These are phyloP conservation scores for Botrytis fragariae DNA, from an alignment of 2,329 filamentous ascomycete species.

Conservation along the genomic window DNA sequence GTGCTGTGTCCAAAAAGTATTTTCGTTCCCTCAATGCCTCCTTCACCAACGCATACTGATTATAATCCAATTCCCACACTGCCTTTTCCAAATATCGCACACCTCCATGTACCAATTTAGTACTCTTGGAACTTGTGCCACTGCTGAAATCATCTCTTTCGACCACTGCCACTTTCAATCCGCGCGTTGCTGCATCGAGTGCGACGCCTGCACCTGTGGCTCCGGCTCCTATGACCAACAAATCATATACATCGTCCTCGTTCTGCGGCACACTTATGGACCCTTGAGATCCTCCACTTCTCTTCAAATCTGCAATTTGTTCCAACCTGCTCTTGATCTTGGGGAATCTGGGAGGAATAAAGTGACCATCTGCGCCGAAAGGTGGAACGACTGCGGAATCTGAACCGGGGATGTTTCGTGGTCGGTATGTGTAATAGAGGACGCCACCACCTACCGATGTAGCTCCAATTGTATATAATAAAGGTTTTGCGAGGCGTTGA, in stretches of 20 bases:
- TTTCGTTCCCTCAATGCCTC: slow-evolving; percentile 73
- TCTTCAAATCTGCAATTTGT: slow-evolving; percentile 51
- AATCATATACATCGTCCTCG: slow-evolving; percentile 58
- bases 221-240: slow-evolving; percentile 68
- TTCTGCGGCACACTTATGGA: slow-evolving; percentile 38
- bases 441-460: slow-evolving; percentile 46
- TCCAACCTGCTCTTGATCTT: slow-evolving; percentile 49
- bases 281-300: slow-evolving; percentile 47
- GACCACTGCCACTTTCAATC: slow-evolving; percentile 68
- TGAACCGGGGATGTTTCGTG: slow-evolving; percentile 68
- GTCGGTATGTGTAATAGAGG: slow-evolving; percentile 60
- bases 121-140: slow-evolving; percentile 73
- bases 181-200: slow-evolving; percentile 68
- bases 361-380: slow-evolving; percentile 65
- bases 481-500: slow-evolving; percentile 46
- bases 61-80: slow-evolving; percentile 72
- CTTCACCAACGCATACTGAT: slow-evolving; percentile 67
- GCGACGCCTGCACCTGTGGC: slow-evolving; percentile 71
- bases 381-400: slow-evolving; percentile 68
- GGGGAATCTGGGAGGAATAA: slow-evolving; percentile 54
- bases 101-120: slow-evolving; percentile 74
- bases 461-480: slow-evolving; percentile 51
- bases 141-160: slow-evolving; percentile 73
- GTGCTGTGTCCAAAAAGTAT: slow-evolving; percentile 72
- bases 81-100: slow-evolving; percentile 75